Base-by-base conservation (phyloP, 352 stramenopile genomes). In the Phytophthora tentaculata region DNA sequence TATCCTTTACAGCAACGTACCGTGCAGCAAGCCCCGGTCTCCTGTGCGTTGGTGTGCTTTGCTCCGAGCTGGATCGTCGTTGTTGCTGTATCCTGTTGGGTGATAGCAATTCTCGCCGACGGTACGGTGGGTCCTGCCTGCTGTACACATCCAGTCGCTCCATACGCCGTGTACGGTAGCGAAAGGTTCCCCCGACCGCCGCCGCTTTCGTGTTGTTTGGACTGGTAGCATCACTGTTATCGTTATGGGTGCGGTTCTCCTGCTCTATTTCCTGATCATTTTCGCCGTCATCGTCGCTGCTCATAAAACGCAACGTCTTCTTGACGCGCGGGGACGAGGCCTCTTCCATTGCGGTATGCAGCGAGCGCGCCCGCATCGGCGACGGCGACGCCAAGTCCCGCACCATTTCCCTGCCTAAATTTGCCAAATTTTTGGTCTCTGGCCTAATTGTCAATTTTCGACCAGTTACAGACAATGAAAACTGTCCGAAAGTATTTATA, bases 251-350 rank as follows among this genome's bases (percentile, higher is more conserved):
- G 10, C 16, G 23, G 14, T 66, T 66, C 57, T 74, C 59, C 43
- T 49, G 50, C 17, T 65, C 64, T 17, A 61, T 54, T 22, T 69
- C 64, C 5, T 64, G 56, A 5, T 74, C 58, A 1, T 49, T 43
- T 28, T 62, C 54, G 6, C 60, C 55, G 1, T 64, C 48, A 19
- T 79, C 65, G 20, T 73, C 74, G 48, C 71, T 81, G 55, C 61
- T 85, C 39, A 71, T 59, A 26, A 73, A 77, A 24, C 58, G 67
- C 43, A 88, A 23, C 24, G 61, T 66, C 58, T 85, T 86, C 26
- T 67, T 59, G 13, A 88, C 67, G 29, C 60, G 61, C 28, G 62
- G 63, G 16, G 73, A 71, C 5, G 68, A 74, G 3, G 56, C 68
- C 19, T 71, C 55, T 12, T 77, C 59, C 64, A 76, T 61, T 19